Base-by-base conservation (phyloP, 306 rosid species). In the Comarum palustre region DNA sequence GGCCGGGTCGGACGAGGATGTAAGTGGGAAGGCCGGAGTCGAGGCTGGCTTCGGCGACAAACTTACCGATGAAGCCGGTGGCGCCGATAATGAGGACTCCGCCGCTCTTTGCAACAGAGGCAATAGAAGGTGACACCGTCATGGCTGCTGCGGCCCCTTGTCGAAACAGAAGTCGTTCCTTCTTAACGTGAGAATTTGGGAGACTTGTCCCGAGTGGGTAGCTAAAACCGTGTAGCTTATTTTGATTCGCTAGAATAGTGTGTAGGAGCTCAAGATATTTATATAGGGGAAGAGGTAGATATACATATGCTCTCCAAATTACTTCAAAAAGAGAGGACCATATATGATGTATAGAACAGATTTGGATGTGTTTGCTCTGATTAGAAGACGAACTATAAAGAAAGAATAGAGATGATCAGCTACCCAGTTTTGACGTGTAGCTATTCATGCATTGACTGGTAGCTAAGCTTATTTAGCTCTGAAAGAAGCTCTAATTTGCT, bases 51-150 rank as follows among this genome's bases (percentile, higher is more conserved):
- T 82, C 81, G 2, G 92, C 82, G 11, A 90, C 52, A 9, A 86
- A 87, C 69, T 74, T 82, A 5, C 96, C 96, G 31, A 90, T 90
- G 74, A 90, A 87, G 3, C 96, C 96, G 0, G 85, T 84, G 43
- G 89, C 90, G 10, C 96, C 96, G 14, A 51, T 71, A 0, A 90
- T 29, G 2, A 90, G 78, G 2, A 86, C 87, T 32, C 88, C 71
- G 66, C 76, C 67, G 45, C 31, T 75, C 43, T 73, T 78, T 57
- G 32, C 46, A 0, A 66, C n/a, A 34, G 80, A 62, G 67, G 67
- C 67, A 24, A 76, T n/a, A 2, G 75, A 61, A 8, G 73, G 34
- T 59, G 85, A 64, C 46, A 82, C 75, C 58, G 87, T 84, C 92
- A 87, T 87, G 48, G 22, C 75, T 31, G 38, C 52, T 42, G 36